These are phyloP conservation scores for Neofusicoccum sp. DNA, from an alignment of 2,329 filamentous ascomycete species.

Conservation along the genomic window DNA sequence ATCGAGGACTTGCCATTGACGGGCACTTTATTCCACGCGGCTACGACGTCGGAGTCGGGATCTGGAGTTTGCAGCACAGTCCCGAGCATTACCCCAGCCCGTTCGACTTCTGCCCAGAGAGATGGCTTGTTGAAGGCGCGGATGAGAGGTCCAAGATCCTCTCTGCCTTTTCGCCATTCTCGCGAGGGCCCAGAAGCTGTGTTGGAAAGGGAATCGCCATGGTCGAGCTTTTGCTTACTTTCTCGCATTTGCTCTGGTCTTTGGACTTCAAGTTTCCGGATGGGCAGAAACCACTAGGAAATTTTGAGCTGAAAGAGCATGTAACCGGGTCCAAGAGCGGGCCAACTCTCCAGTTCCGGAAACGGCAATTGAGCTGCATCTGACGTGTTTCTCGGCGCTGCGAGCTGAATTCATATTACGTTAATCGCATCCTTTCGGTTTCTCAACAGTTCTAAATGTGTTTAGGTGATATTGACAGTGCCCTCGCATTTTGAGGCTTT, in stretches of 20 bases:
- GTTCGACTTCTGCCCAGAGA: slow-evolving; percentile 34
- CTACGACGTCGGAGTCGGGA: slow-evolving; percentile 38
- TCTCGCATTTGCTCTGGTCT: slow-evolving; percentile 56
- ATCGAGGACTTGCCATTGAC: slow-evolving; percentile 31
- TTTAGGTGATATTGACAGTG: neutral
- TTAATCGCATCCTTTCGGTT: neutral
- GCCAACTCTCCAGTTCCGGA: slow-evolving; percentile 2
- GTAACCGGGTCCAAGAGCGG: neutral
- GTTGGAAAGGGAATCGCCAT: slow-evolving; percentile 66
- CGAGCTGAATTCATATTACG: neutral
- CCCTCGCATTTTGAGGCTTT: neutral
- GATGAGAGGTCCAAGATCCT: neutral
- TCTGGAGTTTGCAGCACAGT: slow-evolving; percentile 42
- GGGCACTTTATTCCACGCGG: slow-evolving; percentile 34
- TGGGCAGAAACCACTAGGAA: neutral
- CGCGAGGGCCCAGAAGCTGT: slow-evolving; percentile 66
- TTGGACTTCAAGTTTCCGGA: slow-evolving; percentile 49
- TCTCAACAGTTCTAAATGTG: neutral
- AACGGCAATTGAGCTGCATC: neutral
- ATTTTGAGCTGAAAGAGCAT: neutral
- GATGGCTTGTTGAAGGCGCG: slow-evolving; percentile 10
- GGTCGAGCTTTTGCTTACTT: slow-evolving; percentile 56
- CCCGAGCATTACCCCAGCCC: slow-evolving; percentile 37
- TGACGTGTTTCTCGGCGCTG: neutral
- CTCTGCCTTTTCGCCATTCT: slow-evolving; percentile 66